Evolutionary conservation across 495 filamentous ascomycete genomes (phyloP), one percentile per base, ranked within the genome.

Genomic region (Podospora anserina): DNA sequence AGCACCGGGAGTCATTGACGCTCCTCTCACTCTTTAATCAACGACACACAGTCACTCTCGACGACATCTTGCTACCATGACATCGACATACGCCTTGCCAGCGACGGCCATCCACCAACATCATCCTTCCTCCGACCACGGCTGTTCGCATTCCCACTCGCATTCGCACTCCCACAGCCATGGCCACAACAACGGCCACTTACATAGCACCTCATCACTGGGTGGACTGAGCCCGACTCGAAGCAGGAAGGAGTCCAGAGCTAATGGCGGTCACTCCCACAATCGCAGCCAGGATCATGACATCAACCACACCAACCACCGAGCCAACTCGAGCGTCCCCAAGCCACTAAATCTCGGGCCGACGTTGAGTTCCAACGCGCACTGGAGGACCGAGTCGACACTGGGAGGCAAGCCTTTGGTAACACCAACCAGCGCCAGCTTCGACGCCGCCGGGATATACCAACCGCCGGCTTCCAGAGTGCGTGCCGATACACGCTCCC

Each of bases 61-160:
- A 23, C 28, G 23, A 58, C 55, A 58, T 58, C 20, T 26, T 13
- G 19, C 30, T 27, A 72, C 56, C 27, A 85, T 85, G 83, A 79
- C 80, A 39, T 80, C 85, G 15, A 80, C 84, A 1, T 86, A 85
- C 70, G 81, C 81, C 56, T 77, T 85, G 34, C 84, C 84, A 34
- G 78, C 80, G 54, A 77, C 84, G 49, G 77, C 83, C 26, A 73
- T 86, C 74, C 72, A 77, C 32, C 77, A 79, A 54, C 78, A 77
- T 69, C 74, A 72, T 13, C 16, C 55, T n/a, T 58, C 55, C 6
- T 71, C 77, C 53, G 74, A 73, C 23, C 71, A 68, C 34, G 69
- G 27, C 16, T 69, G 72, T 55, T 70, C 76, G 5, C 69, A 75
- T 68, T 72, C 76, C 6, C 78, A 80, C 57, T 73, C 78, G 5